Evolutionary conservation across 1,284 basidiomycete species (phyloP).

Genomic region (Cutaneotrichosporon daszewskae): DNA sequence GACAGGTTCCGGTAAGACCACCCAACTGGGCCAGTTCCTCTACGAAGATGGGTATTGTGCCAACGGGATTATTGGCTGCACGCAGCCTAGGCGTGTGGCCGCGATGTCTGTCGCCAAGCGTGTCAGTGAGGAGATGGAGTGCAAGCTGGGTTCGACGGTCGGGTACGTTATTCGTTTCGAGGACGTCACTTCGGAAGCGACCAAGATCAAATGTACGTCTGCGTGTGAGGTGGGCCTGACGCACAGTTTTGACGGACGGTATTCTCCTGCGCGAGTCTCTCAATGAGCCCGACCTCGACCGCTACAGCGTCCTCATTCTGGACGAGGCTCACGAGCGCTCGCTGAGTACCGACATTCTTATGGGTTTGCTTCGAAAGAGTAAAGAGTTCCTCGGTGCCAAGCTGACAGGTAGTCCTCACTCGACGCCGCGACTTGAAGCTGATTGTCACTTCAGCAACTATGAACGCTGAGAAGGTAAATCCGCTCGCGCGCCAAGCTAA

Average conservation of each 20-base stretch:
- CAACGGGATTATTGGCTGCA: slow-evolving; percentile 87
- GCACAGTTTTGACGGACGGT: slow-evolving; percentile 91
- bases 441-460: slow-evolving; percentile 96
- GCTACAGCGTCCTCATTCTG: slow-evolving; percentile 91
- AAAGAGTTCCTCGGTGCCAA: slow-evolving; percentile 2
- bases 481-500: not conserved
- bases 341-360: slow-evolving; percentile 90
- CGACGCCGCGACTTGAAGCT: slow-evolving; percentile 87
- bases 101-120: slow-evolving; percentile 99
- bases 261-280: slow-evolving; percentile 90
- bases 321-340: slow-evolving; percentile 97
- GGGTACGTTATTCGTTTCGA: slow-evolving; percentile 98
- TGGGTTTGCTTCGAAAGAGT: slow-evolving; percentile 93
- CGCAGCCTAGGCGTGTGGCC: slow-evolving; percentile 92
- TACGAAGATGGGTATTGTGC: slow-evolving; percentile 93
- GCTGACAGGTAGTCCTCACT: slow-evolving; percentile 63
- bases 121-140: slow-evolving; percentile 87
- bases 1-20: slow-evolving; percentile 93
- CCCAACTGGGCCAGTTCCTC: slow-evolving; percentile 83
- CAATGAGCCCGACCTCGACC: slow-evolving; percentile 90
- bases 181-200: slow-evolving; percentile 85
- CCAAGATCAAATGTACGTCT: slow-evolving; percentile 83
- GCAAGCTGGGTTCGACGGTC: slow-evolving; percentile 78
- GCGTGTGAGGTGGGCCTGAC: slow-evolving; percentile 12
- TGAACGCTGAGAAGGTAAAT: slow-evolving; percentile 91